Percentiles rank a stretch among this genome's conserved stretches.
Conservation (phyloP, 1,284 basidiomycete genomes). For the Ganoderma lingzhi region DNA sequence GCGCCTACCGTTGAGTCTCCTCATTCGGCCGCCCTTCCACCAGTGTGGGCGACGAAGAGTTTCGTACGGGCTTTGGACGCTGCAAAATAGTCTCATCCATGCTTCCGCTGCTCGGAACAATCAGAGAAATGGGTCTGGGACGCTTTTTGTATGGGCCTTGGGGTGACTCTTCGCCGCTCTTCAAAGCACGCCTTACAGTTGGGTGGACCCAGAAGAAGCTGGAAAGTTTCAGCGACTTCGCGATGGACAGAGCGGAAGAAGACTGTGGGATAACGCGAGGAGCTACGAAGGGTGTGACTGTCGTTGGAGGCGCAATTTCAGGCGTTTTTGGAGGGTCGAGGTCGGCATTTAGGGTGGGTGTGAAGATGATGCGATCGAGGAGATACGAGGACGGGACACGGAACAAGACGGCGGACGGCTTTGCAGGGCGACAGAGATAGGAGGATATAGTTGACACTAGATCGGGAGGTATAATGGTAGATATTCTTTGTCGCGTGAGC, state of each 20-base stretch:
- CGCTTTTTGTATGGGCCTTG: constrained; percentile 17
- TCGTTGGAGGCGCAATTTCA: background rate
- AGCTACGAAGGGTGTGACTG: constrained; percentile 19
- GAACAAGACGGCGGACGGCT: constrained; percentile 48
- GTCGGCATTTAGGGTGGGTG: constrained; percentile 18
- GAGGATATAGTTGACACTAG: constrained; percentile 63
- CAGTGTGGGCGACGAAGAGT: constrained; percentile 15
- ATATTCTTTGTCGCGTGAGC: constrained; percentile 44
- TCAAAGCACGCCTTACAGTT: constrained; percentile 28
- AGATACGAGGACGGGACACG: constrained; percentile 44
- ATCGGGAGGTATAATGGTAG: constrained; percentile 70
- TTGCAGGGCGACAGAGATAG: constrained; percentile 48
- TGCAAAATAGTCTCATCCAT: background rate
- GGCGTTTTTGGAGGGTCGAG: constrained; percentile 14
- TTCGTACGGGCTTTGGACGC: constrained; percentile 13
- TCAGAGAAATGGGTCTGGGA: constrained; percentile 23
- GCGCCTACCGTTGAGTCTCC: constrained; percentile 2
- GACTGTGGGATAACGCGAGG: constrained; percentile 6
- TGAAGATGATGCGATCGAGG: constrained; percentile 41
- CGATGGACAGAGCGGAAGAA: constrained; percentile 15
- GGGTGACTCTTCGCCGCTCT: constrained; percentile 8
- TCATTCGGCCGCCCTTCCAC: background rate
- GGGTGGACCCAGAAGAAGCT: constrained; percentile 33
- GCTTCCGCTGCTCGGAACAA: constrained; percentile 6
- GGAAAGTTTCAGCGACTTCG: constrained; percentile 26